phyloP scores from a whole-genome alignment of 2,329 filamentous ascomycete genomes.

The Macrophomina pseudophaseolina region DNA sequence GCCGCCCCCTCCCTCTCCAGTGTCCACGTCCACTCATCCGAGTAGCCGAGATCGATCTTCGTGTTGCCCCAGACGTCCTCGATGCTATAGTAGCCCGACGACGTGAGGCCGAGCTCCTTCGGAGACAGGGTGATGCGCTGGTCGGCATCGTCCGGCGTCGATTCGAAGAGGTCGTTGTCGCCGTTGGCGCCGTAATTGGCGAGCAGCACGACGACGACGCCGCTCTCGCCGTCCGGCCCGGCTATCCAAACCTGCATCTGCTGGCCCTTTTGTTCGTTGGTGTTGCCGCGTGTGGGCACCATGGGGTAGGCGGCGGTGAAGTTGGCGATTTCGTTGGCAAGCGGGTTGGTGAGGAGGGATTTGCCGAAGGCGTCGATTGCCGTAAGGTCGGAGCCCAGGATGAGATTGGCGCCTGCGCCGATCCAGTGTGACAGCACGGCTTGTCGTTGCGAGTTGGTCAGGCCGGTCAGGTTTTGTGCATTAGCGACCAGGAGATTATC shows the following conservation, averaged over 20 bases:
- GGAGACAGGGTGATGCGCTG: background rate
- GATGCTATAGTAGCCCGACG: background rate
- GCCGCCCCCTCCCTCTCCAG: background rate
- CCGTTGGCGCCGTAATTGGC: conserved; percentile 36
- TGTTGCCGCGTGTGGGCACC: conserved; percentile 31
- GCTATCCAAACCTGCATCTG: conserved; percentile 38
- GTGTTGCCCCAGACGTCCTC: background rate
- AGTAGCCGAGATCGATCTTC: background rate
- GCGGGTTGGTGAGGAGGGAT: conserved; percentile 31
- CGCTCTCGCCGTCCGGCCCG: conserved; percentile 29
- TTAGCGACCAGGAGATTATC: conserved; percentile 38
- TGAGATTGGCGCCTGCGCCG: conserved; percentile 38
- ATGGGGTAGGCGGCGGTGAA: conserved; percentile 35
- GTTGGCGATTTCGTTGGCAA: conserved; percentile 30
- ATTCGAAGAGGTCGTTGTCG: background rate
- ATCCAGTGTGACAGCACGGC: conserved; percentile 39
- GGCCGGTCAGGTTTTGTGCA: conserved; percentile 31
- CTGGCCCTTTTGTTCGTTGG: conserved; percentile 32
- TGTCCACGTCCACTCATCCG: background rate
- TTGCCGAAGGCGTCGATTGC: conserved; percentile 23
- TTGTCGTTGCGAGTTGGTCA: conserved; percentile 34
- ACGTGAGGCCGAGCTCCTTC: background rate
- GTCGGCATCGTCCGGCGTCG: background rate
- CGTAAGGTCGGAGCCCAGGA: conserved; percentile 36
- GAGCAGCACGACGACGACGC: conserved; percentile 33